Evolutionary conservation across 768 basidiomycete genomes (phyloP), one percentile per base, ranked within the genome.

Genomic region (Scleroderma citrinum): DNA sequence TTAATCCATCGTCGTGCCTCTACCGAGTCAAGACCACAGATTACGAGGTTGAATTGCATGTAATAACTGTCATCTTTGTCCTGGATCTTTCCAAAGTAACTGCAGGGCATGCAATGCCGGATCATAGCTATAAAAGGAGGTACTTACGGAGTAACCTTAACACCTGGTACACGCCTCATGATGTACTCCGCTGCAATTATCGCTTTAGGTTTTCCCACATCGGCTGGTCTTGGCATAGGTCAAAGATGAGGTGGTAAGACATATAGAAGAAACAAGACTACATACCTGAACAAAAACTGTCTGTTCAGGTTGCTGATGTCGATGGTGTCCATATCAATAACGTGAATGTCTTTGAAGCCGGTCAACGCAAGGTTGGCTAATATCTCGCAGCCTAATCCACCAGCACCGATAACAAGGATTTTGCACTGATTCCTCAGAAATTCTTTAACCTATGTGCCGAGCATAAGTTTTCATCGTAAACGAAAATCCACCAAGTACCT

Each of bases 251-350:
- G 16, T 23, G 3, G 38, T 32, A 29, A 12, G 39, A 19, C 3
- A 14, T 38, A 39, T 6, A 30, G 2, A 23, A 16, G 23, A 24
- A 48, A 44, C 23, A 47, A 1, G 11, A 29, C 63, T 29, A 14
- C 71, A 44, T 56, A 92, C 95, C 96, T 81, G 74, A 99, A 99
- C 20, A 99, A 74, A 67, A 99, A 99, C 69, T 99, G 96, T 44
- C 96, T 80, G 68, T 99, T 99, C 56, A 99, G 76, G 68, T 99
- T 99, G 62, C 93, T 97, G 62, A 99, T 89, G 70, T 99, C 95
- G 65, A 98, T 99, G 14, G 95, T 97, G 75, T 99, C 95, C 94
- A 99, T 98, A 75, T 99, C 96, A 64, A 99, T 98, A 52, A 99
- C 94, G 74, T 97, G 92, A 56, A 98, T 96, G 61, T 98, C 90